Percentiles rank a stretch among this genome's conserved stretches.
Conservation (phyloP, 768 basidiomycete species). For the Termitomyces sp. region DNA sequence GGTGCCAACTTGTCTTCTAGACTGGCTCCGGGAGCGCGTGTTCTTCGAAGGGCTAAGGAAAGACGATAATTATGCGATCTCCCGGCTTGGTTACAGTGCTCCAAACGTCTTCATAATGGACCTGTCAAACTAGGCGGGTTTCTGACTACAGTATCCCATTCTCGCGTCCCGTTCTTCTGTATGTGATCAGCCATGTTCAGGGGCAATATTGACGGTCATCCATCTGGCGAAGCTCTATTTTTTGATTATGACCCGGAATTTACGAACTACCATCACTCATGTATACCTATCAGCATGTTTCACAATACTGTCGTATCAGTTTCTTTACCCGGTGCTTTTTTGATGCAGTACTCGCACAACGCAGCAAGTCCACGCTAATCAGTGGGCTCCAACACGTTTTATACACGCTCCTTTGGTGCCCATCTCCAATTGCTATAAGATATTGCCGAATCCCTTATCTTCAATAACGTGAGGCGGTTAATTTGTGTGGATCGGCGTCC, state of each 20-base stretch:
- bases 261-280: background rate
- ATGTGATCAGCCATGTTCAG: background rate
- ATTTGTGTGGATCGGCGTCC: too few relatives aligned
- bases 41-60: constrained; percentile 63
- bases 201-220: background rate
- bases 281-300: background rate
- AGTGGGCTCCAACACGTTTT: background rate
- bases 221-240: background rate
- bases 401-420: background rate
- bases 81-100: constrained; percentile 70
- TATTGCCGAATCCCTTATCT: background rate
- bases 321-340: background rate
- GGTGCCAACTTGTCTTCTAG: constrained; percentile 26
- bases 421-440: background rate
- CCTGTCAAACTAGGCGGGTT: constrained; percentile 35
- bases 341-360: background rate
- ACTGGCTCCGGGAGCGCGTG: constrained; percentile 72
- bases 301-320: background rate
- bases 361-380: background rate
- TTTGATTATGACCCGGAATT: background rate
- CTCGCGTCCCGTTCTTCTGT: background rate
- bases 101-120: constrained; percentile 78
- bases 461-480: too few relatives aligned
- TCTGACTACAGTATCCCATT: background rate
- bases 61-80: constrained; percentile 53